Percentiles rank a stretch among this genome's conserved stretches.
Conservation (phyloP, 495 filamentous ascomycete species). For the Trichoderma asperelloides region DNA sequence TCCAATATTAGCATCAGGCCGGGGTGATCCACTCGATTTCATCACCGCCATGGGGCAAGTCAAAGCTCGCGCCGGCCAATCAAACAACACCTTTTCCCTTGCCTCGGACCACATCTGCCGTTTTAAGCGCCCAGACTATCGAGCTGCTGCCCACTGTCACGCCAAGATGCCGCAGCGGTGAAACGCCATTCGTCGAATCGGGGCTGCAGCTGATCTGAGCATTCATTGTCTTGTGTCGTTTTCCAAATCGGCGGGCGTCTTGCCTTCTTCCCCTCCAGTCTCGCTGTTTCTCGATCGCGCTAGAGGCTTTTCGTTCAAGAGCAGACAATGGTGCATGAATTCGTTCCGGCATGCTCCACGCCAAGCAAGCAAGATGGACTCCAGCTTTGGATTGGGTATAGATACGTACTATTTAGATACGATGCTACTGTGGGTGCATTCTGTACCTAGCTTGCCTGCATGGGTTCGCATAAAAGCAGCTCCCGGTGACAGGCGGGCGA, state of each 20-base stretch:
- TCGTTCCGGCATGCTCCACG: not conserved
- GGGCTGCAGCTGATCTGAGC: not conserved
- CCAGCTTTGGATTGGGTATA: too few species aligned
- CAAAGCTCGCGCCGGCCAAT: not conserved
- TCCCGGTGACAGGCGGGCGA: too few species aligned
- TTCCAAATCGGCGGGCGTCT: not conserved
- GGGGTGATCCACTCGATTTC: not conserved
- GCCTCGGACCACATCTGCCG: not conserved
- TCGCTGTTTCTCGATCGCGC: not conserved
- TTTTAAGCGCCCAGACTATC: constrained; percentile 6
- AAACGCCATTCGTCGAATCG: not conserved
- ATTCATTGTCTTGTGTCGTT: not conserved
- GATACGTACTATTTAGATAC: too few species aligned
- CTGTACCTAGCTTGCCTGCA: too few species aligned
- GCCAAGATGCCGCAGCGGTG: not conserved
- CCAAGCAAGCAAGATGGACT: not conserved
- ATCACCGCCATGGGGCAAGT: not conserved
- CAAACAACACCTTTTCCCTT: not conserved
- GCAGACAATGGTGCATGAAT: too few species aligned
- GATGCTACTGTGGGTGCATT: too few species aligned
- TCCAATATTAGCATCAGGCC: not conserved
- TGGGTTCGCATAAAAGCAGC: too few species aligned
- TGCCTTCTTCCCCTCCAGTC: not conserved
- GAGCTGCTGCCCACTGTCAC: not conserved
- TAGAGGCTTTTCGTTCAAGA: not conserved